Evolutionary conservation across 805 yeast species (phyloP).

Genomic region (Dipodascus geniculatus): DNA sequence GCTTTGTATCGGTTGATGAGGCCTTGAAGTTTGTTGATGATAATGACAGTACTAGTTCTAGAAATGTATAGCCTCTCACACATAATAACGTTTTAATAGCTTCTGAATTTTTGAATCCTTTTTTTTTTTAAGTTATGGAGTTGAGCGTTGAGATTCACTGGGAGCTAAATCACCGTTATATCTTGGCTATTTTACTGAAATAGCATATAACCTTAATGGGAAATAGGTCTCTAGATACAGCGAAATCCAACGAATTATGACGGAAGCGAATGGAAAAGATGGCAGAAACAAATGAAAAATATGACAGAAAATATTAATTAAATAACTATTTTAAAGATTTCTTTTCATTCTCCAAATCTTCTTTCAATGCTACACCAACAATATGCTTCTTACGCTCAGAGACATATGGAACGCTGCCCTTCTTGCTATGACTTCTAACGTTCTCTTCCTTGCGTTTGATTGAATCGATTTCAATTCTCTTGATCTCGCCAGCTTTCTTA

Average conservation of each 20-base stretch:
- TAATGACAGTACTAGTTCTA: background rate
- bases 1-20: constrained; percentile 42
- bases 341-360: constrained; percentile 7
- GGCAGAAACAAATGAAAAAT: background rate
- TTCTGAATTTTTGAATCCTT: background rate
- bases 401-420: constrained; percentile 29
- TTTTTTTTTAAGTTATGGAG: background rate
- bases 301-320: no score
- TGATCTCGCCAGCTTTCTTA: constrained; percentile 83
- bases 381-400: constrained; percentile 81
- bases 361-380: constrained; percentile 53
- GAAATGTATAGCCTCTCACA: background rate
- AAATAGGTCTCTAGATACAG: no score
- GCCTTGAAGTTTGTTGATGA: constrained; percentile 31
- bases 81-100: no score
- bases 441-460: constrained; percentile 75
- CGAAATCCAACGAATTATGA: no score
- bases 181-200: no score
- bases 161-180: background rate
- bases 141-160: no score
- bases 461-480: constrained; percentile 58
- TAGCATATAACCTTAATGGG: no score
- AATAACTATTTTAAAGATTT: background rate
- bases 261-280: background rate
- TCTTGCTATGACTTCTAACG: constrained; percentile 64